phyloP scores from a whole-genome alignment of 75 land plant genomes.

The Pseudotsuga menziesii region DNA sequence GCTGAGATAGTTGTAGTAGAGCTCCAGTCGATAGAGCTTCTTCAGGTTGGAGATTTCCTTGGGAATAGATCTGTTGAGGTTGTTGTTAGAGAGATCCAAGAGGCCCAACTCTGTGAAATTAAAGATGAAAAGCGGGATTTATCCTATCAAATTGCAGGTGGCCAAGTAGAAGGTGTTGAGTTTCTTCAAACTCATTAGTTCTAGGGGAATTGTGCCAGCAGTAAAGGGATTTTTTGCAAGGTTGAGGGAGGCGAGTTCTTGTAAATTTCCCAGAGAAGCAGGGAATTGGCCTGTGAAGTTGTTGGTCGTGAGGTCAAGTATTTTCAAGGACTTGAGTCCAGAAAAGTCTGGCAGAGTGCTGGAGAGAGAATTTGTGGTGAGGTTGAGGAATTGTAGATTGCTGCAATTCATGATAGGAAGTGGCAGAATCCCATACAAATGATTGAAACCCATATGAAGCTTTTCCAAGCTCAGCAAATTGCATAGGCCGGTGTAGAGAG shows the following conservation, averaged over 20 bases:
- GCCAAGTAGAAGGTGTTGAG: conserved; percentile 37
- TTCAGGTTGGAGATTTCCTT: conserved; percentile 42
- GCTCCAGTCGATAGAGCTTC: conserved; percentile 48
- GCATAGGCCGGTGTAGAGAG: neutral
- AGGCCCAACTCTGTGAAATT: conserved; percentile 55
- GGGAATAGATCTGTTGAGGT: conserved; percentile 49
- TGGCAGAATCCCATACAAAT: conserved; percentile 19
- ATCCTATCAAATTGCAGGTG: conserved; percentile 50
- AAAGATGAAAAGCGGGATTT: conserved; percentile 57
- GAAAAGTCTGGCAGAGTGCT: conserved; percentile 25
- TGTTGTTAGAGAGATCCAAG: conserved; percentile 51
- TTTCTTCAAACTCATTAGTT: conserved; percentile 33
- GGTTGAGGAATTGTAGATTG: conserved; percentile 17
- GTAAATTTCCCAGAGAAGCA: conserved; percentile 43
- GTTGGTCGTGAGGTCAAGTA: conserved; percentile 12
- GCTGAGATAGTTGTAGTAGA: conserved; percentile 44
- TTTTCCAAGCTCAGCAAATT: neutral
- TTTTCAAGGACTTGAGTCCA: neutral
- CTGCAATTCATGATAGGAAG: conserved; percentile 14
- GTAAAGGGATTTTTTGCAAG: conserved; percentile 42
- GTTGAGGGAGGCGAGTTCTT: conserved; percentile 34
- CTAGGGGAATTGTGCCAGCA: conserved; percentile 45
- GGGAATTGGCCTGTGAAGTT: conserved; percentile 10
- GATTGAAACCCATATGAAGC: conserved; percentile 25
- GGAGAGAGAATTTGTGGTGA: conserved; percentile 18